Conservation (phyloP, 495 filamentous ascomycete genomes). For the Aspergillus hancockii region DNA sequence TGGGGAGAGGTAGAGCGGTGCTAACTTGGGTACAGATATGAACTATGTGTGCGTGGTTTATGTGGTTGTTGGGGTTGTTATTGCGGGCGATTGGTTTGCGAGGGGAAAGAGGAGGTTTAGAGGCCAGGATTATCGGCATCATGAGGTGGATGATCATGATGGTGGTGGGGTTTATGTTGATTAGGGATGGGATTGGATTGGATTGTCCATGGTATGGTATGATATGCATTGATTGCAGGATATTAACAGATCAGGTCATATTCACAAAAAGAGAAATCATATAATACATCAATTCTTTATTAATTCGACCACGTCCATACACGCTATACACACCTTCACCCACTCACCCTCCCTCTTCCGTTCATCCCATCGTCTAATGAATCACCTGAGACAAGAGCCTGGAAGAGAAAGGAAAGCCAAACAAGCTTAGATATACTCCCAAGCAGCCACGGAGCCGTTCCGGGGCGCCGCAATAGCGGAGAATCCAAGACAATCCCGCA, state of each 20-base stretch:
- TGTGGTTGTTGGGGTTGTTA: constrained; percentile 39
- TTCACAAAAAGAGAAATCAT: not conserved
- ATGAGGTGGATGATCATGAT: constrained; percentile 13
- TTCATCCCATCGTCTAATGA: too few relatives aligned
- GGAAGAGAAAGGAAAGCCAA: not conserved
- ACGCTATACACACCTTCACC: not conserved
- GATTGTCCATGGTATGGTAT: too few relatives aligned
- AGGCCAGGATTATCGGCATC: constrained; percentile 28
- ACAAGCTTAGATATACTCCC: constrained; percentile 36
- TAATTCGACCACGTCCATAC: not conserved
- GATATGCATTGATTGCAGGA: not conserved
- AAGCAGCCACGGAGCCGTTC: constrained; percentile 23
- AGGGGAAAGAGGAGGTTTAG: constrained; percentile 43
- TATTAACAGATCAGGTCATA: not conserved
- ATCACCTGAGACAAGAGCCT: too few relatives aligned
- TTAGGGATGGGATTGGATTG: not conserved
- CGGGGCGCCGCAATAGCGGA: constrained; percentile 24
- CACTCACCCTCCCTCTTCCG: too few relatives aligned
- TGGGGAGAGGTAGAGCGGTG: too few relatives aligned
- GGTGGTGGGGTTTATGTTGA: not conserved
- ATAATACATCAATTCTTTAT: not conserved
- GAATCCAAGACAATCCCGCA: constrained; percentile 37
- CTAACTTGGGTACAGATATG: constrained; percentile 30
- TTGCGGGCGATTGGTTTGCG: constrained; percentile 43
- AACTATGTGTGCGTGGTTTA: constrained; percentile 57